Evolutionary conservation across 129 eudicot species (phyloP), one percentile per base, ranked within the genome.

Genomic region (Artemisia argyi): DNA sequence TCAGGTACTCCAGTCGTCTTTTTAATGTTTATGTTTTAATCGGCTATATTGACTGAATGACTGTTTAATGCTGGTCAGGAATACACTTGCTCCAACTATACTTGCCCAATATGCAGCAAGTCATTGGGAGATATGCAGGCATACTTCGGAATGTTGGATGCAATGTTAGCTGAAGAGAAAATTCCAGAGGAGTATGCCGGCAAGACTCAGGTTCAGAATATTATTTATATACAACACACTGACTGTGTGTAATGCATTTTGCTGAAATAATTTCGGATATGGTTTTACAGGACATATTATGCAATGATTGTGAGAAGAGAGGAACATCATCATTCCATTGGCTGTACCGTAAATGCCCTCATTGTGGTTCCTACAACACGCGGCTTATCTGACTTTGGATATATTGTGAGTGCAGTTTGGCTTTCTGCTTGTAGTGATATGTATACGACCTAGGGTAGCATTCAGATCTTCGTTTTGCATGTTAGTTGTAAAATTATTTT

Each of bases 41-140:
- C 49, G 5, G 17, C 65, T 71, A 50, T 73, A 70, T 62, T 69
- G 63, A 74, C 73, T 0, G 8, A 39, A 28, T 28, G 32, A 28
- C 32, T 13, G 48, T 75, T 64, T 62, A 67, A 61, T 68, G 50
- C 54, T 73, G 75, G 61, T 70, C 66, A 94, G 99, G 99, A 85
- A 32, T 90, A 94, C 79, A 94, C 99, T 73, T 77, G 81, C 69
- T 67, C 87, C 16, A 84, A 73, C 72, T 94, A 90, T 68, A 90
- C 86, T 39, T 94, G 98, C 71, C 98, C 98, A 15, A 85, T 94
- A 20, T 94, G 98, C 83, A 84, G 98, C 97, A 94, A 94, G 86
- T 90, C 98, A 65, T 81, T 94, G 35, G 98, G 98, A 48, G 83
- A 94, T 76, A 87, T 94, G 97, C 92, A 93, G 96, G 98, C 87